These are phyloP conservation scores for Maudiozyma pseudohumilis DNA, from an alignment of 805 yeast genomes.

Conservation along the genomic window DNA sequence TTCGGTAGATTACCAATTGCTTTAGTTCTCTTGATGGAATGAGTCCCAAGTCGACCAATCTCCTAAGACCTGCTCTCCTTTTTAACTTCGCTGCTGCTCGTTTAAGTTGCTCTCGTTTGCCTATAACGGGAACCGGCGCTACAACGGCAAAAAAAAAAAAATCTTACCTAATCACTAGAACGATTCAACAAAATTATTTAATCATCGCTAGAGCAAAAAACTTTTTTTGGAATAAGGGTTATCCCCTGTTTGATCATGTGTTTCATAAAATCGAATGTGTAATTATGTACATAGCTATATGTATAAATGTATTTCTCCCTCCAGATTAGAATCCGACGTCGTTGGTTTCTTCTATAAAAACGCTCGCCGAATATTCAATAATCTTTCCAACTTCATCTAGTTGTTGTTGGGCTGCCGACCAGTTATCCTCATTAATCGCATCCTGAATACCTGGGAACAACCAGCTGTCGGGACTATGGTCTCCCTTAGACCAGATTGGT, in stretches of 20 bases:
- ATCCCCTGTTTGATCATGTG: no score
- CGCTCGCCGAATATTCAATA: conserved; percentile 25
- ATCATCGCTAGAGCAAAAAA: no score
- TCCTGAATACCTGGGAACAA: conserved; percentile 75
- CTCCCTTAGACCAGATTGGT: conserved; percentile 46
- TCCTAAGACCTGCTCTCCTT: no score
- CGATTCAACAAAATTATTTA: no score
- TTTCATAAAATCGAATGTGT: not conserved
- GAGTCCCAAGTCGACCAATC: no score
- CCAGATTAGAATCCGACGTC: conserved; percentile 2
- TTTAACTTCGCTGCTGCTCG: no score
- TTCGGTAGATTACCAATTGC: not conserved
- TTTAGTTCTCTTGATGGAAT: no score
- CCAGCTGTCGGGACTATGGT: conserved; percentile 28
- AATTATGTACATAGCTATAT: not conserved
- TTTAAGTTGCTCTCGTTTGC: no score
- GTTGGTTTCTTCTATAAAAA: conserved; percentile 26
- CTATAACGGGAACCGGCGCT: no score
- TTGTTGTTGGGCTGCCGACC: conserved; percentile 45
- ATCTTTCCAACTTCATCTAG: conserved; percentile 35
- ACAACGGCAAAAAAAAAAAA: no score
- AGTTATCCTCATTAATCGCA: conserved; percentile 40
- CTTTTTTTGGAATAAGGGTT: no score
- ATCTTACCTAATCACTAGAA: no score
- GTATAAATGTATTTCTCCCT: not conserved